A percentile compares a stretch with the other conserved stretches of the same genome.
Evolutionary conservation across 306 rosid species (phyloP).

Genomic region (Cercis canadensis): DNA sequence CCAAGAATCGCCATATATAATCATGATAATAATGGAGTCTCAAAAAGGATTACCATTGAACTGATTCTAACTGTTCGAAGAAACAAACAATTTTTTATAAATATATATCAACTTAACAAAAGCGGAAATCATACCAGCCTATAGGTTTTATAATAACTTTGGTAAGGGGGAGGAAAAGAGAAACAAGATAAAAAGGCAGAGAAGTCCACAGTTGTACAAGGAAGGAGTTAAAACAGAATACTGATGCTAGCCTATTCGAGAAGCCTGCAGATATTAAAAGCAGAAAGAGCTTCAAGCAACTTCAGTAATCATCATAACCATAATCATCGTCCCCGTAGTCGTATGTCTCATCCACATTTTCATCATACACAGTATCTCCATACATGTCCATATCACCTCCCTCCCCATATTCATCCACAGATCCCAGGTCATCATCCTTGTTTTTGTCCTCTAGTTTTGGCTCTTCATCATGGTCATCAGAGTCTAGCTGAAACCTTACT

Average conservation of each 20-base stretch:
- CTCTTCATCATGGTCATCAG: constrained; percentile 24
- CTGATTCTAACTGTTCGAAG: too few species aligned
- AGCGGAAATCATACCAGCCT: too few species aligned
- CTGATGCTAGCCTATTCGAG: not conserved
- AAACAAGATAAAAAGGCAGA: too few species aligned
- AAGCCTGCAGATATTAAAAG: not conserved
- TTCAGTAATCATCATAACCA: constrained; percentile 26
- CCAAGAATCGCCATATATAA: too few species aligned
- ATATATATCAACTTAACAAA: too few species aligned
- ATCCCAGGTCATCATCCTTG: constrained; percentile 20
- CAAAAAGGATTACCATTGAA: too few species aligned
- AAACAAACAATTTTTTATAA: too few species aligned
- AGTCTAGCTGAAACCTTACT: constrained; percentile 34
- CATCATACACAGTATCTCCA: constrained; percentile 30
- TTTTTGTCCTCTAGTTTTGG: constrained; percentile 26
- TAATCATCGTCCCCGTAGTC: constrained; percentile 29
- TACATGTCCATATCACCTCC: constrained; percentile 7
- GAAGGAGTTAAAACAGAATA: not conserved
- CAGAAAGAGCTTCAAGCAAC: constrained; percentile 10
- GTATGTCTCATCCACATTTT: constrained; percentile 29
- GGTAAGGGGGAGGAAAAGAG: too few species aligned
- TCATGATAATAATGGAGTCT: too few species aligned
- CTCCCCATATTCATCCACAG: constrained; percentile 18
- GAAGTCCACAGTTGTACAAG: too few species aligned
- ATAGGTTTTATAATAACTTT: too few species aligned